These are phyloP conservation scores for Maudiozyma serrabonitensis DNA, from an alignment of 805 yeast genomes.

Conservation along the genomic window DNA sequence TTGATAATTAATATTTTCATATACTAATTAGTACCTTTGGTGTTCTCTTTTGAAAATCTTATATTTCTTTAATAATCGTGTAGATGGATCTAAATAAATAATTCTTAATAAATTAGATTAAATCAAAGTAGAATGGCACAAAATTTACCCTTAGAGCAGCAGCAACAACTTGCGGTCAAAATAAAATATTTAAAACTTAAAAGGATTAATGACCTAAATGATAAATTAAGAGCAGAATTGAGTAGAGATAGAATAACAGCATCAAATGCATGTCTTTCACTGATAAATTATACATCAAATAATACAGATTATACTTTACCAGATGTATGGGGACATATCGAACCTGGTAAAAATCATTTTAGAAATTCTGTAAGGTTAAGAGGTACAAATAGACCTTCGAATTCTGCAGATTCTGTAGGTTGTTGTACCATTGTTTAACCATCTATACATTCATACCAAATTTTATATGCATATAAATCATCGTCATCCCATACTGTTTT, in stretches of 20 bases:
- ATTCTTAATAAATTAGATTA: too few relatives aligned
- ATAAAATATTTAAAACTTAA: slow-evolving; percentile 49
- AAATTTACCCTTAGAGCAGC: background rate
- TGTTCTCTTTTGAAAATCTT: too few relatives aligned
- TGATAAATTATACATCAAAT: slow-evolving; percentile 31
- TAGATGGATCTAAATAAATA: too few relatives aligned
- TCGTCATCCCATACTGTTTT: background rate
- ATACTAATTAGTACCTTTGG: too few relatives aligned
- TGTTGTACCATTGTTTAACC: background rate
- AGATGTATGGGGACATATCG: slow-evolving; percentile 33
- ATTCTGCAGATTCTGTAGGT: background rate
- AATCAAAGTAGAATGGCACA: background rate
- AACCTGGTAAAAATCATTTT: slow-evolving; percentile 32
- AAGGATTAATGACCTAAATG: slow-evolving; percentile 49
- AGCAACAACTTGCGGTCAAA: slow-evolving; percentile 30
- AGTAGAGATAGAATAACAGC: slow-evolving; percentile 52
- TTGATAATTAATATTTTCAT: too few relatives aligned
- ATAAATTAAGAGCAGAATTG: slow-evolving; percentile 42
- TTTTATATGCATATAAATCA: background rate
- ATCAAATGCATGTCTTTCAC: slow-evolving; percentile 46
- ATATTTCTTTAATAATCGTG: too few relatives aligned
- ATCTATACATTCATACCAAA: background rate
- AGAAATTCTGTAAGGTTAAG: slow-evolving; percentile 14
- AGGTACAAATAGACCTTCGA: background rate
- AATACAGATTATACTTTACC: slow-evolving; percentile 32